Evolutionary conservation across 306 rosid species (phyloP), one percentile per base, ranked within the genome.

Genomic region (Castanospermum australe): DNA sequence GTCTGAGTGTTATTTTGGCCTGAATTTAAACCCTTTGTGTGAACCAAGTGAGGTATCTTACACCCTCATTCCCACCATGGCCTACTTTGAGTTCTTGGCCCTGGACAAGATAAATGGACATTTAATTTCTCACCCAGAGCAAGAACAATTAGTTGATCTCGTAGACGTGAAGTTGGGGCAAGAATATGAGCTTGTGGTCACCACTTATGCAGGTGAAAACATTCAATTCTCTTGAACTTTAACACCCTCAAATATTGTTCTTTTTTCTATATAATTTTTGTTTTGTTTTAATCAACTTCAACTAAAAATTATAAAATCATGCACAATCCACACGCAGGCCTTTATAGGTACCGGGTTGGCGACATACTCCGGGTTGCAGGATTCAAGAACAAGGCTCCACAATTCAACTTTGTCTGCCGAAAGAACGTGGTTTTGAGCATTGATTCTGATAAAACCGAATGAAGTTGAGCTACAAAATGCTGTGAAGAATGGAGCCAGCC

Each of bases 311-410:
- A 21, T 48, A 18, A 14, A 25, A 73, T 33, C 12, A 41, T 81
- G 76, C 57, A 38, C 38, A 3, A 20, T 42, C 38, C 50, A 12
- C 60, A 39, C 69, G 32, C 79, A 90, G 94, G 94, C 0, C 91
- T 90, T 18, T 90, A 88, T 14, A 81, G 91, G 20, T 90, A 90
- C 72, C 50, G 81, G 9, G 89, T 86, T 3, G 94, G 92, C 21
- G 90, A 90, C 80, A 80, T 90, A 62, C 87, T 88, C 39, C 79
- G 84, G 14, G 94, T 90, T 21, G 80, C 90, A 1, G 90, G 92
- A 67, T 90, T 90, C 88, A 88, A 88, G 70, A 90, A 90, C 88
- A 86, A 84, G 68, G 87, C 94, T 2, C 94, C 92, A 2, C 89
- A 90, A 54, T 90, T 90, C 83, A 84, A 81, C 74, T 90, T 90